Evolutionary conservation across 352 stramenopile species (phyloP), one percentile per base, ranked within the genome.

Genomic region (Globisporangium megalacanthum): DNA sequence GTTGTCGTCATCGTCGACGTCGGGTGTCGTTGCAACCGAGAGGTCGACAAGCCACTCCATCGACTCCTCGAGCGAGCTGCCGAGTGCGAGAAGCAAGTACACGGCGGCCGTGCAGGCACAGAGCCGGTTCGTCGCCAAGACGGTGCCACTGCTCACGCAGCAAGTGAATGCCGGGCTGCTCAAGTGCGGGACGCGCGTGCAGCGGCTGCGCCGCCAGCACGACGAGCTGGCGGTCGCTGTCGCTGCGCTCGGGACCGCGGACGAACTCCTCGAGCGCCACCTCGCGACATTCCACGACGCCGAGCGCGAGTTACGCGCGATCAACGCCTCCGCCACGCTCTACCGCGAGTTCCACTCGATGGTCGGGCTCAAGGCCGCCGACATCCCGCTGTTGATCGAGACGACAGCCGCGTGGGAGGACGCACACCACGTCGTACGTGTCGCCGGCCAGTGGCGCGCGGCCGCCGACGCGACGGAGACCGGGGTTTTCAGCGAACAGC

Each of bases 331-430:
- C 5, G 73, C 72, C 4, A 64, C 56, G 31, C 50, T 86, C n/a
- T 91, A 89, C 39, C 71, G 86, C 60, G 75, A 84, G 15, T 91
- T 89, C 48, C 78, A 91, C 47, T 67, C 68, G 46, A 84, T 88
- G 68, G 77, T 89, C 10, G 77, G 77, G 6, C 64, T 88, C 29
- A 86, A 88, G 41, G 64, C 81, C 13, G 73, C 73, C 1, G 78
- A 87, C 9, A 75, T 87, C n/a, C 64, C 64, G 11, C 60, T 77
- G 46, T 59, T 91, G 0, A 58, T 37, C 4, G 72, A 86, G 42
- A 70, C 75, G 13, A 76, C 52, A 33, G 33, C 31, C 6, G 72
- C 72, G 25, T 91, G 78, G 75, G 65, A 70, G 6, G 69, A 87
- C 39, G 75, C 86, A 8, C 70, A 89, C 39, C 71, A 84, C n/a